Evolutionary conservation across 176 grass and related monocot species (phyloP).

Genomic region (Bonia amplexicaulis): DNA sequence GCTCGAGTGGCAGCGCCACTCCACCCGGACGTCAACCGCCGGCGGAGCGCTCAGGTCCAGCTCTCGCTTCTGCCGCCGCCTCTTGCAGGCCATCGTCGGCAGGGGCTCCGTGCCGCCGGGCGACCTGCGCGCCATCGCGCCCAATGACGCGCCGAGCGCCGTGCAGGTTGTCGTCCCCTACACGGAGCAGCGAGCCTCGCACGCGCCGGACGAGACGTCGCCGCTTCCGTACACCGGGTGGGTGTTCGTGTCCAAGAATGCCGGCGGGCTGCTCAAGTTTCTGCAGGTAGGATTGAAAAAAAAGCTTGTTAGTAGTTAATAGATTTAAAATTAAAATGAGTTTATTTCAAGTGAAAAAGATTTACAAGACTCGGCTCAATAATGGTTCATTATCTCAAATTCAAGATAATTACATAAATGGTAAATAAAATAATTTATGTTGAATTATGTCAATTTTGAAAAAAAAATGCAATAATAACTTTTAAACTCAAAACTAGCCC

Average conservation of each 20-base stretch:
- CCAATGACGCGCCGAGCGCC: neutral
- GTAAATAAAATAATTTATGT: too few relatives aligned
- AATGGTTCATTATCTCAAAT: too few relatives aligned
- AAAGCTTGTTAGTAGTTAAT: too few relatives aligned
- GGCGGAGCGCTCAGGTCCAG: conserved; percentile 24
- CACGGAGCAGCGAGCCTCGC: conserved; percentile 40
- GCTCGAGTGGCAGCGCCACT: neutral
- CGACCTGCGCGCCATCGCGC: too few relatives aligned
- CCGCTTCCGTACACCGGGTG: conserved; percentile 50
- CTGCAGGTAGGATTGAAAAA: too few relatives aligned
- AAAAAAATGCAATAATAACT: too few relatives aligned
- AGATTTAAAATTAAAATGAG: too few relatives aligned
- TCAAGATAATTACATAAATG: too few relatives aligned
- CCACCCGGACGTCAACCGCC: conserved; percentile 16
- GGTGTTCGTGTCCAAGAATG: conserved; percentile 50
- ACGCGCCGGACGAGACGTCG: conserved; percentile 30
- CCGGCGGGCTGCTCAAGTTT: conserved; percentile 25
- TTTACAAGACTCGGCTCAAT: too few relatives aligned
- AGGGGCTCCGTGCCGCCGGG: neutral
- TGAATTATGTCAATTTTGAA: too few relatives aligned
- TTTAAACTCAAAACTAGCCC: too few relatives aligned
- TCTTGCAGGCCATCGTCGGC: neutral
- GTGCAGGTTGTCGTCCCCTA: conserved; percentile 12
- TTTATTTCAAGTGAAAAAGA: too few relatives aligned
- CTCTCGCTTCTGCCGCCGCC: conserved; percentile 31